Evolutionary conservation across 2,329 filamentous ascomycete species (phyloP).

Genomic region (Aspergillus nomiae): DNA sequence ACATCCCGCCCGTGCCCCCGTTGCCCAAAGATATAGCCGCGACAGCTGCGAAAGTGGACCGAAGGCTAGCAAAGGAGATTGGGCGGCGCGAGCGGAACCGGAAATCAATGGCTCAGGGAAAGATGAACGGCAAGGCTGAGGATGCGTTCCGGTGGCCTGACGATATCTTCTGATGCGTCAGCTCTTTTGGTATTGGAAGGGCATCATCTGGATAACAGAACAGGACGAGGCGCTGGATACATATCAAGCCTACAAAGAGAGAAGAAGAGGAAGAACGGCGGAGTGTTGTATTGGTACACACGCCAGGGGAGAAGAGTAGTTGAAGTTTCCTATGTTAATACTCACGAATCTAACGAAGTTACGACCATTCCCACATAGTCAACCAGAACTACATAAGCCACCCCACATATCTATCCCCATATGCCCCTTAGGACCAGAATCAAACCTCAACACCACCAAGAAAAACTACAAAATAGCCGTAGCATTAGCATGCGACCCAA

Average conservation of each 20-base stretch:
- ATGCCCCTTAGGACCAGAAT: too few species aligned
- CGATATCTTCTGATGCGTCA: constrained; percentile 41
- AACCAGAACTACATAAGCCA: neutral
- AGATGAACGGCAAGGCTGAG: constrained; percentile 10
- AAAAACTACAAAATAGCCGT: constrained; percentile 32
- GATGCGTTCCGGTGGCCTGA: constrained; percentile 47
- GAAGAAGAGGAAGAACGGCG: neutral
- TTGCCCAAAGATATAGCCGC: constrained; percentile 37
- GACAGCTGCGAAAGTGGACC: constrained; percentile 31
- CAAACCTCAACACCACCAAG: too few species aligned
- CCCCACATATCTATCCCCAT: neutral
- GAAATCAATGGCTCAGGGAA: constrained; percentile 2
- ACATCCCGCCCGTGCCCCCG: constrained; percentile 45
- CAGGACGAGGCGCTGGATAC: neutral
- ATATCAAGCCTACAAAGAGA: neutral
- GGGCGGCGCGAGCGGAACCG: constrained; percentile 16
- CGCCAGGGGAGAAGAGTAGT: neutral
- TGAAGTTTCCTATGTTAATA: constrained; percentile 13
- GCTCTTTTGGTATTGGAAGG: neutral
- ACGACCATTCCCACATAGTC: constrained; percentile 1
- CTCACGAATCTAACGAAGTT: constrained; percentile 16
- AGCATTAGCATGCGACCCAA: constrained; percentile 37
- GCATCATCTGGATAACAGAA: neutral
- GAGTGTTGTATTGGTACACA: neutral
- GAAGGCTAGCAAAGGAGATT: constrained; percentile 23